Base-by-base conservation (phyloP, 2,329 filamentous ascomycete species). In the Pseudocercospora fuligena region DNA sequence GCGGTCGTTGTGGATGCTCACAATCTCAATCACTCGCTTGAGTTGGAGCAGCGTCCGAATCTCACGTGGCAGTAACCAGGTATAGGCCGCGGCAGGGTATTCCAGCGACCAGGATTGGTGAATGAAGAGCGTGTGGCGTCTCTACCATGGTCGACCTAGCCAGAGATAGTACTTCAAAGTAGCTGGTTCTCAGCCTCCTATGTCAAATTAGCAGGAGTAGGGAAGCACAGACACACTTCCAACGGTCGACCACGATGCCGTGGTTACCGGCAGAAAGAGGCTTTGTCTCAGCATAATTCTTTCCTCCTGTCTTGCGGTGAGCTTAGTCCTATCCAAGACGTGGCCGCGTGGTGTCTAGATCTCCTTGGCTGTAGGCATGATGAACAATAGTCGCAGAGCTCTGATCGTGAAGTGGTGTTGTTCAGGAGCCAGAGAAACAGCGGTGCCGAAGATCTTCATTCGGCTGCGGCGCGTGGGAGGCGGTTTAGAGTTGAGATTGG, bases 361-460 rank as follows among this genome's bases (percentile, higher is more conserved):
- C 1, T 40, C 14, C 36, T 40, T 40, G 36, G 36, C 36, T 40
- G 16, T 5, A 43, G 40, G 16, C 40, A 43, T 43, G 40, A 8
- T n/a, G n/a, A 3, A 19, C 16, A 1, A 19, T n/a, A 19, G 40
- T 43, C 16, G 40, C 40, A 43, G 40, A 43, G 40, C 40, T 19
- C 40, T 43, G 40, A 23, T 25, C 19, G 47, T 51, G 47, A 51
- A 16, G 21, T 14, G 47, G 21, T 21, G 46, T 54, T n/a, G 6
- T 27, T 23, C 25, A 23, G 51, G 47, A 21, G 23, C 8, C 19
- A 51, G 16, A 54, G 25, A 54, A 54, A 54, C 51, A 25, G 51
- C 51, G 51, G 51, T 56, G 51, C 27, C 51, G 51, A 56, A 56
- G 51, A 56, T 56, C 51, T 31, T 56, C 51, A 56, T 56, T 16